These are phyloP conservation scores for Nigrograna mackinnonii DNA, from an alignment of 2,329 filamentous ascomycete genomes.

Conservation along the genomic window DNA sequence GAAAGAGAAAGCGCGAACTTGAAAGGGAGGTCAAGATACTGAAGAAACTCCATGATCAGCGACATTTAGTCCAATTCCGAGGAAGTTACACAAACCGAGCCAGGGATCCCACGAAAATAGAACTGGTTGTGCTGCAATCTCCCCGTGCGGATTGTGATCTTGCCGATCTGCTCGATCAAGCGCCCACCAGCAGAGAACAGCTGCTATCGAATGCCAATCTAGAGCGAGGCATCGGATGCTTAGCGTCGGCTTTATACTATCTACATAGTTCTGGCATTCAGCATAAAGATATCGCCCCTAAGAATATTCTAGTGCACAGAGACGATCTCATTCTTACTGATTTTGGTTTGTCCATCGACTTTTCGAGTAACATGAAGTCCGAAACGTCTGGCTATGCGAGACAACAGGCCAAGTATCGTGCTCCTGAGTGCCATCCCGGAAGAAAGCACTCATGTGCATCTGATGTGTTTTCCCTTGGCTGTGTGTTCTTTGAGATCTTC, in stretches of 20 bases:
- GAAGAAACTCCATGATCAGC: not conserved
- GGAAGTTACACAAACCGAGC: not conserved
- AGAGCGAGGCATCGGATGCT: conserved; percentile 13
- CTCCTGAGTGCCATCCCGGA: not conserved
- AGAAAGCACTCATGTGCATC: not conserved
- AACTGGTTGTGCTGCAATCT: not conserved
- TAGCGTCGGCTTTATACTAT: conserved; percentile 14
- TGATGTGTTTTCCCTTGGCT: not conserved
- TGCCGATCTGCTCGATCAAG: not conserved
- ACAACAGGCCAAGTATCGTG: not conserved
- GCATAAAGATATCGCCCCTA: conserved; percentile 21
- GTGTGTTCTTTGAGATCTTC: not conserved
- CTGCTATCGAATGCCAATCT: not conserved
- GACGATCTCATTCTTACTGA: conserved; percentile 15
- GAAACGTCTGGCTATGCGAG: not conserved
- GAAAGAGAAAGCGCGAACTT: not conserved
- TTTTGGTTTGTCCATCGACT: conserved; percentile 14
- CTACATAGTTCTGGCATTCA: conserved; percentile 13
- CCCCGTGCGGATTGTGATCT: not conserved
- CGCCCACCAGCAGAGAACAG: not conserved
- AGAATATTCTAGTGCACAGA: conserved; percentile 15
- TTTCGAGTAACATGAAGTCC: not conserved
- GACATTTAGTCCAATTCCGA: not conserved
- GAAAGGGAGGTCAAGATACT: not conserved
- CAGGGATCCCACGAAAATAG: not conserved